Base-by-base conservation (phyloP, 495 filamentous ascomycete species). In the Xylaria castorea region DNA sequence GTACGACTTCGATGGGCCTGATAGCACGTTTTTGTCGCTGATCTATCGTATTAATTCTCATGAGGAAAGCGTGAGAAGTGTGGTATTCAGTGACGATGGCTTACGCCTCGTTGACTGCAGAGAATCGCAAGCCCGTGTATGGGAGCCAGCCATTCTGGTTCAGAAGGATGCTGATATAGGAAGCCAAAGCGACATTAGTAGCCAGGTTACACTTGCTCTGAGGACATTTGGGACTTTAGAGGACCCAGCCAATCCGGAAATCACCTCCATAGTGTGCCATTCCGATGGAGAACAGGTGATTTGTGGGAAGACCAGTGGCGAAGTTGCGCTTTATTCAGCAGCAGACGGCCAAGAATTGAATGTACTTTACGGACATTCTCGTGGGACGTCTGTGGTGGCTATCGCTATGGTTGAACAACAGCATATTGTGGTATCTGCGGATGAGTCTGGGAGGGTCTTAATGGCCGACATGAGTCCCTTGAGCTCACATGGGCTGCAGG, bases 31-130 rank as follows among this genome's bases (percentile, higher is more conserved):
- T 42, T 66, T 83, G 14, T 42, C 51, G 5, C 69, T 73, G 2
- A 75, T 82, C 5, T 81, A 81, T 63, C 74, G 72, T 30, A 75
- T 68, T 62, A 78, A 66, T 18, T 34, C 72, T n/a, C 51, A 72
- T 0, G 74, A 77, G n/a, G 71, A 73, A 8, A 40, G 70, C 0
- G 75, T 82, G 25, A 71, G 70, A 32, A 71, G 61, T 3, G 27
- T 82, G 27, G 51, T 73, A 5, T 79, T 83, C 61, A 80, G 68
- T 53, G 25, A 57, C 3, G 80, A 83, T 48, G 79, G 79, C 25
- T 62, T 74, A 11, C 75, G 79, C 8, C 74, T 82, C 36, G 40
- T 81, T 20, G 79, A 83, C 60, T 62, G 81, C 0, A 71, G 73
- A 5, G 74, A 58, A 6, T 63, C 73, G 30, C 79, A 83, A 63